Conservation (phyloP, 805 yeast species). For the Zygosaccharomyces gambellarensis region DNA sequence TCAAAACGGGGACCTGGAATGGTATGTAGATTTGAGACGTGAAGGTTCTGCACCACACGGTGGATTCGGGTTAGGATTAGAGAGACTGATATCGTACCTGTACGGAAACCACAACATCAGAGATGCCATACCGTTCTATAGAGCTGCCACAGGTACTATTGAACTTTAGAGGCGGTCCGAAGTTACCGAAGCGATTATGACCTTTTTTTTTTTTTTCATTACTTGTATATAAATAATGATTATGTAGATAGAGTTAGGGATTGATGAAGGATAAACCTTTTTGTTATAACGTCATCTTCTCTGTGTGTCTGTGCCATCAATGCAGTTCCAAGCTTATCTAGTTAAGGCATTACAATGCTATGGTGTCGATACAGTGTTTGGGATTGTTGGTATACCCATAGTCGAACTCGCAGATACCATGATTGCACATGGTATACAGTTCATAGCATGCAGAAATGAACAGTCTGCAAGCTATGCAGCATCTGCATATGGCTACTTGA, state of each 20-base stretch:
- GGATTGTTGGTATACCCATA: constrained; percentile 72
- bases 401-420: constrained; percentile 64
- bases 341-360: constrained; percentile 45
- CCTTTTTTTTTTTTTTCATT: not conserved
- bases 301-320: not conserved
- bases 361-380: constrained; percentile 57
- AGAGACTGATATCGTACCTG: constrained; percentile 70
- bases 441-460: constrained; percentile 62
- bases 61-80: constrained; percentile 95
- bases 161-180: constrained; percentile 12
- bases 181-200: constrained; percentile 1
- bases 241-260: not conserved
- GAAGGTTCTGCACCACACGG: constrained; percentile 92
- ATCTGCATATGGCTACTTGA: constrained; percentile 60
- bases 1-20: constrained; percentile 48
- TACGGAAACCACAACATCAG: constrained; percentile 72
- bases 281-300: too few relatives aligned
- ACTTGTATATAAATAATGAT: constrained; percentile 2
- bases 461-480: constrained; percentile 77
- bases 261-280: too few relatives aligned
- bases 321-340: constrained; percentile 28
- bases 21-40: constrained; percentile 74
- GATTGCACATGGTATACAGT: constrained; percentile 48
- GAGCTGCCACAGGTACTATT: constrained; percentile 53
- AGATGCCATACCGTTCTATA: constrained; percentile 83